Evolutionary conservation across 805 yeast genomes (phyloP), one percentile per base, ranked within the genome.

Genomic region (Ogataea parapolymorpha): DNA sequence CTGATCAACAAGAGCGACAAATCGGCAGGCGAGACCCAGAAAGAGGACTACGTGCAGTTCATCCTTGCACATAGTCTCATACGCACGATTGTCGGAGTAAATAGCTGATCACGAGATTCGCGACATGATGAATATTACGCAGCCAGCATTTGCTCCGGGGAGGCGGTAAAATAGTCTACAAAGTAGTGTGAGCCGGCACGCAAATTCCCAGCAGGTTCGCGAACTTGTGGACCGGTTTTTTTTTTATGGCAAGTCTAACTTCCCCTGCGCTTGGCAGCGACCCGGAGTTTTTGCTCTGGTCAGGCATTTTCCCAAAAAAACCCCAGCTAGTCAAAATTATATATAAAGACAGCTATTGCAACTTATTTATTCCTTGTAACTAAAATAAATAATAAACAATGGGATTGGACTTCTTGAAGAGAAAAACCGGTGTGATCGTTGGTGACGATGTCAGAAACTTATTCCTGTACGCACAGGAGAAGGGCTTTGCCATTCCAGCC

Each of bases 341-440:
- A 32, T 39, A 39, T 39, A 39, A 39, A 32, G 42, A 32, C 32
- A 35, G 34, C 7, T 39, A 22, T 34, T n/a, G 26, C 35, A 33
- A 40, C n/a, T 38, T 22, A 35, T 28, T 34, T 20, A 20, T 34
- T 25, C 18, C 25, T 24, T 25, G 26, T 9, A 17, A 26, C 33
- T 14, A 31, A 12, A 18, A 12, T 31, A 39, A 22, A 32, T 20
- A 27, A 23, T n/a, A 47, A 18, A 20, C 32, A 43, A 59, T 61
- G 63, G 48, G 56, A 54, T 53, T 60, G 70, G 89, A 82, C 62
- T 88, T 88, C 68, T 77, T 90, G 62, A 72, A 75, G 59, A 83
- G 95, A 77, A 90, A 93, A 73, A 63, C 93, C 67, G 99, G 99
- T 80, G 99, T 93, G 72, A 89, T 93, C 70, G 93, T 86, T 74